Evolutionary conservation across 345 rosid species (phyloP).

Genomic region (Nasturtium officinale): DNA sequence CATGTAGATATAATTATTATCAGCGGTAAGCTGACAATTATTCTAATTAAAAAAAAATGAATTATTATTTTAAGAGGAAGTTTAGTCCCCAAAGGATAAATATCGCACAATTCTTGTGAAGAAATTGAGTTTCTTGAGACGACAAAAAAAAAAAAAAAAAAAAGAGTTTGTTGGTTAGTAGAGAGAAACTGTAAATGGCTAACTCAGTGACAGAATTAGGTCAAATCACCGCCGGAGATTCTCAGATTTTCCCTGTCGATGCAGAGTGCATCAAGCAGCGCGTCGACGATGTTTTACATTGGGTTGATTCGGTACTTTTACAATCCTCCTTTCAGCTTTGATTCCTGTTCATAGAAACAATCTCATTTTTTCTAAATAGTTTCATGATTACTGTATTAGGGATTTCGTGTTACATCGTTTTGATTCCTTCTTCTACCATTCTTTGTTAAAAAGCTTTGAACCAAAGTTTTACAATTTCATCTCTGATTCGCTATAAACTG

Average conservation of each 20-base stretch:
- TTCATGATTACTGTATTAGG: neutral
- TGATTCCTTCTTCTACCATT: neutral
- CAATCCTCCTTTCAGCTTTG: neutral
- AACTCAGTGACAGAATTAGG: constrained; percentile 36
- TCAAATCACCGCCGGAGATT: constrained; percentile 32
- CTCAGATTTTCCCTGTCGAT: constrained; percentile 38
- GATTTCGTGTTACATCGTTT: neutral
- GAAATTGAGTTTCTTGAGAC: too few relatives aligned
- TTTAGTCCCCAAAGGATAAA: too few relatives aligned
- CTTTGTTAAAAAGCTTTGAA: constrained; percentile 15
- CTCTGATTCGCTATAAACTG: neutral
- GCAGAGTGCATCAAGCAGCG: constrained; percentile 47
- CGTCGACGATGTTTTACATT: constrained; percentile 57
- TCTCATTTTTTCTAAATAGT: neutral
- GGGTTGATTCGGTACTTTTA: constrained; percentile 63
- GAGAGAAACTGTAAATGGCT: constrained; percentile 45
- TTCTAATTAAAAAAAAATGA: too few relatives aligned
- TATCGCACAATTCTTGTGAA: too few relatives aligned
- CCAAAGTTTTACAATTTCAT: neutral
- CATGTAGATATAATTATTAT: too few relatives aligned
- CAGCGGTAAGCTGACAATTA: too few relatives aligned
- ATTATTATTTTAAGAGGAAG: too few relatives aligned
- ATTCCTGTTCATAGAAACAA: neutral
- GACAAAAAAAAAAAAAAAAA: too few relatives aligned
- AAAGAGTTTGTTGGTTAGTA: neutral